Evolutionary conservation across 164 flowering plant species (phyloP), one percentile per base, ranked within the genome.

Genomic region (Piper longum): DNA sequence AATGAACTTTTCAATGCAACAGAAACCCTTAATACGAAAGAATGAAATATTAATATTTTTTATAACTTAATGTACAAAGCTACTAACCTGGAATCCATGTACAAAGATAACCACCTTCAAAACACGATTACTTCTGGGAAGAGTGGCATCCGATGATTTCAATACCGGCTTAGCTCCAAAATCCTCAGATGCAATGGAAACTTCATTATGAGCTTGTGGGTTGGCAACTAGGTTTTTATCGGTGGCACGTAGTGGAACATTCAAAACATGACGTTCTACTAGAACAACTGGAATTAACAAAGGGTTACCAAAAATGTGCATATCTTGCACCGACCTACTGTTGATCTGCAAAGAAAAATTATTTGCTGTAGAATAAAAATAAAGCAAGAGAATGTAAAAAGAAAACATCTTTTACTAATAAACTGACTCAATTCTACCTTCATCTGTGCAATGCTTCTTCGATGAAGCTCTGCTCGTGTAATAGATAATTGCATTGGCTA

Each of bases 361-460:
- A 43, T 2, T 43, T 54, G 59, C 18, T 26, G 19, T 13, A 57
- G 48, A 5, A 48, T 48, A 14, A 48, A 14, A 12, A 48, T 45
- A 48, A 2, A 5, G 7, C 52, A 48, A 48, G 0, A 1, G 52
- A 48, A 9, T 3, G 36, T 4, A 16, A 52, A 2, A 67, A 63
- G 17, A 14, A 58, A 44, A 39, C 17, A 16, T 18, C 16, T 7
- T 17, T 51, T 45, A 7, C 18, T 16, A 3, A 18, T 40, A 66
- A 42, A 13, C 18, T 14, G 61, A 62, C 40, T 57, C 72, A 26
- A 26, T 26, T 80, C 70, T 58, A 93, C 97, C 82, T 74, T 84
- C 99, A 93, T 93, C 65, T 91, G 99, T 43, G 91, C 84, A 73
- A 93, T 87, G 82, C 96, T 88, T 66, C 89, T 82, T 39, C 97